Evolutionary conservation across 371 early-diverging fungal genomes (phyloP).

Genomic region (Gilbertella persicaria): DNA sequence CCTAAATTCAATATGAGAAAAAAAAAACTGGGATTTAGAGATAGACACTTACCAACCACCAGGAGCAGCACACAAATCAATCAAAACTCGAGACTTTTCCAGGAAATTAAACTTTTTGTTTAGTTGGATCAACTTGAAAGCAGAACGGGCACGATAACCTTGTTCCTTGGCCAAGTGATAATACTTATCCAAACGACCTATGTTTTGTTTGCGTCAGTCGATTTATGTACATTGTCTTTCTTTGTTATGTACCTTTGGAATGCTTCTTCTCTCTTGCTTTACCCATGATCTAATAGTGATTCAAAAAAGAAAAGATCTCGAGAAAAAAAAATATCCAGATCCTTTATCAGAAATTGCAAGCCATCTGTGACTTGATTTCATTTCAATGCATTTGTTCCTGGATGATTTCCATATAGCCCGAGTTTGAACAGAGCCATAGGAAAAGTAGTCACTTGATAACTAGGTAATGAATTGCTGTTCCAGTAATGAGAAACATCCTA

Average conservation of each 20-base stretch:
- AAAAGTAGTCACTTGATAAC: too few relatives aligned
- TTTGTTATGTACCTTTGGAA: conserved; percentile 56
- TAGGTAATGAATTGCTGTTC: too few relatives aligned
- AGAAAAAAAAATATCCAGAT: too few relatives aligned
- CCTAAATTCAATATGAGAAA: conserved; percentile 30
- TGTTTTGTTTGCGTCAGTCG: conserved; percentile 1
- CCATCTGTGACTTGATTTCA: too few relatives aligned
- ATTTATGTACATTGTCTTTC: too few relatives aligned
- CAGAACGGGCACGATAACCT: conserved; percentile 99
- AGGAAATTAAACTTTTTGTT: conserved; percentile 99
- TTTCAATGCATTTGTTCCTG: too few relatives aligned
- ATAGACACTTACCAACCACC: conserved; percentile 90
- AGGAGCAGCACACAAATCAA: conserved; percentile 99
- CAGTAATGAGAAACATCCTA: too few relatives aligned
- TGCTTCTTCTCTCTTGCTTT: conserved; percentile 53
- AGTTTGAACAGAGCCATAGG: too few relatives aligned
- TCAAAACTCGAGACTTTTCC: conserved; percentile 84
- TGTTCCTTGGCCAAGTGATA: conserved; percentile 99
- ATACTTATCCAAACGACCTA: conserved; percentile 99
- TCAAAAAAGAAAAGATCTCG: too few relatives aligned
- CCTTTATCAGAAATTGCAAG: too few relatives aligned
- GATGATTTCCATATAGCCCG: too few relatives aligned
- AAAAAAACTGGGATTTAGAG: background rate
- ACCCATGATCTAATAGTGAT: conserved; percentile 41
- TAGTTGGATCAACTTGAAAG: conserved; percentile 99